Conservation (phyloP, 305 asterid genomes). For the Ilex paraguariensis region DNA sequence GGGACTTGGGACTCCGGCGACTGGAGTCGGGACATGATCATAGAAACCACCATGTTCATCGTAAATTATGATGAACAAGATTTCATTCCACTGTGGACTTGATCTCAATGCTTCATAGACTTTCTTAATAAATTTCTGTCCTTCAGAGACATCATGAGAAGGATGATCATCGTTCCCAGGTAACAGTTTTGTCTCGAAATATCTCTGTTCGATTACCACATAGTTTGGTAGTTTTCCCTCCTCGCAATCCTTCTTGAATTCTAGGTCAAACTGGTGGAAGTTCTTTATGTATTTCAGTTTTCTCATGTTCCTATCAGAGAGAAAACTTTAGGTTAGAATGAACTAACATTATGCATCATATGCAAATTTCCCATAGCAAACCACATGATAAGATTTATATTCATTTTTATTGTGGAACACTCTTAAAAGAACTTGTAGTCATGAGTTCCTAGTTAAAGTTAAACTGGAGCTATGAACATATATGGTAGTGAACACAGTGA, state of each 20-base stretch:
- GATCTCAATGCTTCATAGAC: conserved; percentile 74
- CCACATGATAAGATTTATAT: no score
- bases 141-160: conserved; percentile 63
- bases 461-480: no score
- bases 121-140: conserved; percentile 63
- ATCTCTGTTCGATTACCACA: conserved; percentile 69
- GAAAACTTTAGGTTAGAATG: neutral
- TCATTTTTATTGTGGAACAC: no score
- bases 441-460: no score
- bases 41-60: conserved; percentile 91
- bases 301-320: conserved; percentile 50
- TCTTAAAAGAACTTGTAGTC: no score
- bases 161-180: conserved; percentile 93
- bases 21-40: conserved; percentile 78
- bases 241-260: conserved; percentile 61
- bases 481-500: no score
- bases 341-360: no score
- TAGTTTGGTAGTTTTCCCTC: conserved; percentile 86
- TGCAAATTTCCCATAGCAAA: no score
- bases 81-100: conserved; percentile 83
- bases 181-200: conserved; percentile 44
- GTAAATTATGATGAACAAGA: conserved; percentile 48
- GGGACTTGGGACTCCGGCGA: conserved; percentile 65
- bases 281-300: conserved; percentile 63
- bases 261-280: conserved; percentile 61